phyloP scores from a whole-genome alignment of 108 stramenopile genomes.

The Nannochloropsis salina region DNA sequence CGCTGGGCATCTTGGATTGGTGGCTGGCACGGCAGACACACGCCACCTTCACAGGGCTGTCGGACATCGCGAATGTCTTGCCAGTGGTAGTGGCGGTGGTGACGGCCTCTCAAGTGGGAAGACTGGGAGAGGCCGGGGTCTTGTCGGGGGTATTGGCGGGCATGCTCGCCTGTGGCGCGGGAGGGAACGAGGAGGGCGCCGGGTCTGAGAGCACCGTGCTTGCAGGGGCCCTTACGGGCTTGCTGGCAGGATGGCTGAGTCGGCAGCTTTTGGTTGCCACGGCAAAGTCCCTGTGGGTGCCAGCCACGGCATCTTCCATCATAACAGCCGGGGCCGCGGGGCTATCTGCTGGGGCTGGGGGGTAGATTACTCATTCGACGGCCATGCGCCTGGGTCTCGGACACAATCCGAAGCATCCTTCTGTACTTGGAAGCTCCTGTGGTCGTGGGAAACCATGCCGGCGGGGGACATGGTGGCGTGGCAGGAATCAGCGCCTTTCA shows the following conservation, averaged over 20 bases:
- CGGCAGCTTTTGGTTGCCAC: slow-evolving; percentile 10
- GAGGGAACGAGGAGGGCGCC: neutral
- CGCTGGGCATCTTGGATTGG: neutral
- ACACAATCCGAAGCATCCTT: neutral
- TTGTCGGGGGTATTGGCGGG: neutral
- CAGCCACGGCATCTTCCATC: neutral
- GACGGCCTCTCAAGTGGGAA: neutral
- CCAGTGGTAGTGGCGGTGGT: neutral
- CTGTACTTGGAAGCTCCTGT: neutral
- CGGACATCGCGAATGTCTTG: neutral
- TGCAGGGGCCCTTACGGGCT: neutral
- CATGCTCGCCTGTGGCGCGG: neutral
- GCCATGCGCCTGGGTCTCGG: neutral
- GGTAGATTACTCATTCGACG: neutral
- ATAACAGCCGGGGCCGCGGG: neutral
- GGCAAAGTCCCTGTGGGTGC: neutral
- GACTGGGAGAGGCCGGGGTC: neutral
- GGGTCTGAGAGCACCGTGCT: neutral
- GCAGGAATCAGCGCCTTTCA: neutral
- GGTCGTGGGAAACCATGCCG: neutral
- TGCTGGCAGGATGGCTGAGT: neutral
- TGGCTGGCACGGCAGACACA: neutral
- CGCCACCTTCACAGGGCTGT: neutral
- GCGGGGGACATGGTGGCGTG: no score
- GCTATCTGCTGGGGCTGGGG: neutral